These are phyloP conservation scores for Fusarium annulatum DNA, from an alignment of 2,329 filamentous ascomycete species.

Conservation along the genomic window DNA sequence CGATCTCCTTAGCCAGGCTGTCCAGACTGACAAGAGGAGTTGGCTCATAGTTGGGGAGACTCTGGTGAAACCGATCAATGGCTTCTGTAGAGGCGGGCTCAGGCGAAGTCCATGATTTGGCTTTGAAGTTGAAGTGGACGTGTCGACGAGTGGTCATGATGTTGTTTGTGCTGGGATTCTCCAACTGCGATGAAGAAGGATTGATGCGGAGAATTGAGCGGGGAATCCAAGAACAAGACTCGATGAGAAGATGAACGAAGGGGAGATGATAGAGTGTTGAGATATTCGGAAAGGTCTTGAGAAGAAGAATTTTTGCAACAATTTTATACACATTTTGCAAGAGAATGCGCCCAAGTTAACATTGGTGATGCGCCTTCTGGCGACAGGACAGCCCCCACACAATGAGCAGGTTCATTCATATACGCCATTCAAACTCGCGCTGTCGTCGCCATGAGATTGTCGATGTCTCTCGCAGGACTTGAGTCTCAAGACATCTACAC, in stretches of 20 bases:
- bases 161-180: background rate
- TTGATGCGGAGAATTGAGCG: background rate
- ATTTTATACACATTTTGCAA: constrained; percentile 6
- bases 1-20: constrained; percentile 66
- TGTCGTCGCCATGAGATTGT: background rate
- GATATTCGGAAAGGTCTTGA: no score
- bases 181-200: background rate
- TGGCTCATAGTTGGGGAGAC: constrained; percentile 65
- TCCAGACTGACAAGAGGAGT: constrained; percentile 66
- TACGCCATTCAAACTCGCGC: background rate
- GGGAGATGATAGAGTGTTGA: accelerated
- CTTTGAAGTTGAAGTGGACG: constrained; percentile 42
- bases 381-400: constrained; percentile 17
- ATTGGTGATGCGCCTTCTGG: constrained; percentile 34
- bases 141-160: constrained; percentile 39
- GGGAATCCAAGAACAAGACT: background rate
- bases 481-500: background rate
- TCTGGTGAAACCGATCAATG: constrained; percentile 63
- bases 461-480: background rate
- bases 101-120: constrained; percentile 27
- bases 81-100: constrained; percentile 11
- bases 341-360: background rate
- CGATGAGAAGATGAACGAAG: background rate
- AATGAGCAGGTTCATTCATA: background rate
- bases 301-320: background rate